These are phyloP conservation scores for Peronosclerospora sorghi DNA, from an alignment of 352 stramenopile species.

Conservation along the genomic window DNA sequence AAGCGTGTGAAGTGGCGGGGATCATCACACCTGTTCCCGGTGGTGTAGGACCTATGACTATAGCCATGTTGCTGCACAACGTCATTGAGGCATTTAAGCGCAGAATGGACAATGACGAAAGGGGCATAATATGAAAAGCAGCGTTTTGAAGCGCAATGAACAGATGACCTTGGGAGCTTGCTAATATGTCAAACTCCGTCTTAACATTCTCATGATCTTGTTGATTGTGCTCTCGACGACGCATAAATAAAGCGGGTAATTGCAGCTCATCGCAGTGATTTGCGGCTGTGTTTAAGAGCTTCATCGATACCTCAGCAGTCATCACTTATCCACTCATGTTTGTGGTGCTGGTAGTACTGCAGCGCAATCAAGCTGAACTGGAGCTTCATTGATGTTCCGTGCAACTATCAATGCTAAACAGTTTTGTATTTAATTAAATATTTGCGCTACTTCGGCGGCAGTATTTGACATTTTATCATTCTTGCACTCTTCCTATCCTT, in stretches of 20 bases:
- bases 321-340: no score
- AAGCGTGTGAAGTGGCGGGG: slow-evolving; percentile 70
- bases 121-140: slow-evolving; percentile 10
- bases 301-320: no score
- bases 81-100: slow-evolving; percentile 71
- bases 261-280: no score
- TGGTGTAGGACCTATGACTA: slow-evolving; percentile 98
- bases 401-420: no score
- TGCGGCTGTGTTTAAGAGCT: no score
- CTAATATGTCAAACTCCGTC: background rate
- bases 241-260: no score
- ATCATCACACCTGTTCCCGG: slow-evolving; percentile 95
- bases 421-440: no score
- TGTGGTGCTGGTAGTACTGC: no score
- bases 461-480: background rate
- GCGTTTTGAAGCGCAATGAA: background rate
- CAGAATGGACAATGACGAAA: slow-evolving; percentile 30
- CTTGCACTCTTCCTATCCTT: background rate
- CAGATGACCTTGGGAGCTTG: background rate
- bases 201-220: no score
- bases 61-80: slow-evolving; percentile 91
- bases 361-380: no score
- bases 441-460: background rate
- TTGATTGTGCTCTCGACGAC: no score
- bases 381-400: no score